Base-by-base conservation (phyloP, 805 yeast genomes). In the Metschnikowia borealis region DNA sequence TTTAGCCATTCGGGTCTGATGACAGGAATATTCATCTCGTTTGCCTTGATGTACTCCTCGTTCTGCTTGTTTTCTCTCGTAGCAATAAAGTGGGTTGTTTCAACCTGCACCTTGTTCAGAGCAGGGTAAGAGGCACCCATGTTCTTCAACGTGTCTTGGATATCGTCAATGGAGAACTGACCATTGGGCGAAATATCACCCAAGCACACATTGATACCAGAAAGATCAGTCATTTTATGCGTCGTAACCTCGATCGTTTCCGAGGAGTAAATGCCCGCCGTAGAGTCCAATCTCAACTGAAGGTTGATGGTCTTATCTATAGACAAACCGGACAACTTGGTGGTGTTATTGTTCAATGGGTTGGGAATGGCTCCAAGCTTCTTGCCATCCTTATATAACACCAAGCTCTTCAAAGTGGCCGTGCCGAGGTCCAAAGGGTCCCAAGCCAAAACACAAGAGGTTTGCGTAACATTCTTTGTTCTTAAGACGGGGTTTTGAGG, bases 1-100 rank as follows among this genome's bases (percentile, higher is more conserved):
- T 87, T 85, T 50, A 94, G 73, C 98, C 98, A 94, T 65, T 94
- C 97, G 0, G 99, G 98, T 66, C 96, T 80, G 26, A 94, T 91
- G 37, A 94, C 81, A 2, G 99, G 99, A 49, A 94, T 89, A 63
- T 90, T 94, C 72, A 82, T 80, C 47, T 85, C 90, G 54, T 79
- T 77, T 1, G 98, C 99, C 63, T 82, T 85, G 54, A 83, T 75
- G 71, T 81, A 87, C 66, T 88, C 91, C 15, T 84, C 77, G 46
- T 73, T 68, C n/a, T 89, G 89, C 38, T 73, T 72, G 44, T 83
- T 83, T 53, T 73, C 77, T 47, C 77, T 56, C 18, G 80, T 77
- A 14, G 95, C 85, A n/a, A 94, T 75, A 62, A 86, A 94, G 67
- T 94, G 99, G 1, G 99, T 94, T 0, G 99, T 94, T 62, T 92